Base-by-base conservation (phyloP, 768 basidiomycete genomes). In the Lactarius evosmus region DNA sequence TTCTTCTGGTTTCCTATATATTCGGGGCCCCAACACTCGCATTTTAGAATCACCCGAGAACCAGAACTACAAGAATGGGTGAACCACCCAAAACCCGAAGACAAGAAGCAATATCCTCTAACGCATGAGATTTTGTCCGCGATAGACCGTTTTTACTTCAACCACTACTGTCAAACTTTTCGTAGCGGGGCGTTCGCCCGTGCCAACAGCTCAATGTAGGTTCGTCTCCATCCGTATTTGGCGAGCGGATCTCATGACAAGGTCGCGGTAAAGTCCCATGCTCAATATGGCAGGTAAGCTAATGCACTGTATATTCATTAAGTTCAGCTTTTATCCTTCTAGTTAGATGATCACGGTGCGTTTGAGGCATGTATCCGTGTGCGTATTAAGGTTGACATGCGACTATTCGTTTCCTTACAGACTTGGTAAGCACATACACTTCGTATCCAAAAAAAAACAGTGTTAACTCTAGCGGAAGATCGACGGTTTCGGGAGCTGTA, bases 11-110 rank as follows among this genome's bases (percentile, higher is more conserved):
- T 41, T 44, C 33, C 25, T 17, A 33, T 55, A 25, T 17, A 44
- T 61, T 22, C 12, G 12, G 9, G 38, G 25, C 9, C 11, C 7
- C 25, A 51, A 16, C n/a, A n/a, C 22, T 22, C 3, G 6, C 7
- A 7, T 19, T 54, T 11, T 69, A 89, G 89, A 38, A 73, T 99
- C 58, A 89, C 87, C 62, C 83, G 89, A 65, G 96, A 98, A 72
- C 90, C 91, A 8, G 93, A 95, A 72, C 73, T 95, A 75, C 89
- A 92, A 74, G 86, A 84, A 22, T 99, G 97, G 95, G 79, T 94
- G 11, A 79, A 79, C 14, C 78, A 80, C 49, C 73, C 81, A 59
- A 86, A 86, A 67, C 73, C 81, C 1, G 78, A 85, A 19, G 78
- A 78, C 40, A 93, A 90, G 77, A 79, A 83, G 64, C 67, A 67